Evolutionary conservation across 805 yeast species (phyloP).

Genomic region (Ogataea dorogensis): DNA sequence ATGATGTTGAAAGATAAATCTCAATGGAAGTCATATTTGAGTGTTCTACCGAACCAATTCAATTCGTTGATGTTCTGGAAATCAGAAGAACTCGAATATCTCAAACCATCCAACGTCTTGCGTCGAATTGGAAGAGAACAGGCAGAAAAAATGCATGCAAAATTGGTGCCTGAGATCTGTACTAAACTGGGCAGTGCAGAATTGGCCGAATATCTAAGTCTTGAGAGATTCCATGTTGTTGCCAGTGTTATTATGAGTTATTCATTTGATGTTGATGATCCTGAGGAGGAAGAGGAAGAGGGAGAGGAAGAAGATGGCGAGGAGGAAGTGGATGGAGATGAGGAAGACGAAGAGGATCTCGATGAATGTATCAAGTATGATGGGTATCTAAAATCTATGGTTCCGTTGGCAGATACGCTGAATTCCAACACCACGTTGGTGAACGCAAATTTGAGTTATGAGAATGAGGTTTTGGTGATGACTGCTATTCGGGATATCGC

Average conservation of each 20-base stretch:
- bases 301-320: conserved; percentile 31
- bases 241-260: conserved; percentile 87
- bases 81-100: conserved; percentile 50
- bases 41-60: conserved; percentile 64
- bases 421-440: conserved; percentile 78
- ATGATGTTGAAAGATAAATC: conserved; percentile 44
- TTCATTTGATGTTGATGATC: conserved; percentile 75
- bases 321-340: too few relatives aligned
- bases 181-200: conserved; percentile 35
- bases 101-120: conserved; percentile 70
- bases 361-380: conserved; percentile 26
- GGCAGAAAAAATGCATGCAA: conserved; percentile 60
- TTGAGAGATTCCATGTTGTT: conserved; percentile 63
- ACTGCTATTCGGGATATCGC: conserved; percentile 58
- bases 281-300: conserved; percentile 22
- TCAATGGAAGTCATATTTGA: conserved; percentile 69
- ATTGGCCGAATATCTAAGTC: conserved; percentile 37
- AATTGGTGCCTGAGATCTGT: conserved; percentile 41
- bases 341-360: too few relatives aligned
- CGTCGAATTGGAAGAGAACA: conserved; percentile 67
- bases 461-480: conserved; percentile 60
- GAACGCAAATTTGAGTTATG: conserved; percentile 69
- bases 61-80: conserved; percentile 81
- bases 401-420: conserved; percentile 87
- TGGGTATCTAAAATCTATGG: conserved; percentile 72